These are phyloP conservation scores for Fusarium acutatum DNA, from an alignment of 2,329 filamentous ascomycete genomes.

Conservation along the genomic window DNA sequence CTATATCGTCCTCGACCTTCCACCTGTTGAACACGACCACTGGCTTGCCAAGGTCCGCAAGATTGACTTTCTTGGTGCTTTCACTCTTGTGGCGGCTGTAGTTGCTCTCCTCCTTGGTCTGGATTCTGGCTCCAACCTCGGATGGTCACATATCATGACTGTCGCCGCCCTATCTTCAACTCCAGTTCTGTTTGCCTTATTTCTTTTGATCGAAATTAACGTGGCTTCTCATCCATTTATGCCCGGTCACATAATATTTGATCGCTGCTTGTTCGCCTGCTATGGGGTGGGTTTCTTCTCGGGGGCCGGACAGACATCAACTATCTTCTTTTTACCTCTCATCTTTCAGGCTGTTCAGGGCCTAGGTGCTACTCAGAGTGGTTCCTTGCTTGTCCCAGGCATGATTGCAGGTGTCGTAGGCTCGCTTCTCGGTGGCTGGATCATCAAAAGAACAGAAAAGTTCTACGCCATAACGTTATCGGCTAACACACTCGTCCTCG, in stretches of 20 bases:
- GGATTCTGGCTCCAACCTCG: constrained; percentile 76
- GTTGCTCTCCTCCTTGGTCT: constrained; percentile 73
- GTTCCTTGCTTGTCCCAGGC: constrained; percentile 71
- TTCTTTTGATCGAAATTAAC: constrained; percentile 73
- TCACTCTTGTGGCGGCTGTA: constrained; percentile 71
- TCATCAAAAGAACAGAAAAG: constrained; percentile 75
- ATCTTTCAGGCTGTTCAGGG: constrained; percentile 79
- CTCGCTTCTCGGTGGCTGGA: constrained; percentile 69
- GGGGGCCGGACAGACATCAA: constrained; percentile 64
- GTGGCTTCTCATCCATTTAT: constrained; percentile 77
- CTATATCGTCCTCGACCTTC: constrained; percentile 68
- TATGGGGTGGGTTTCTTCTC: constrained; percentile 79
- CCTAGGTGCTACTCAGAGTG: constrained; percentile 69
- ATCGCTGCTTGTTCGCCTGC: constrained; percentile 70
- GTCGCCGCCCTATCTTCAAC: constrained; percentile 65
- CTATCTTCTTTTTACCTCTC: constrained; percentile 78
- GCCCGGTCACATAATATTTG: constrained; percentile 76
- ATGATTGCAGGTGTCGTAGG: constrained; percentile 70
- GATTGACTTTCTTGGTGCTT: constrained; percentile 78
- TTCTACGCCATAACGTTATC: constrained; percentile 75
- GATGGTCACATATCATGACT: constrained; percentile 69
- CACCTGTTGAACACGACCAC: constrained; percentile 66
- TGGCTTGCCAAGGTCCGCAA: constrained; percentile 72
- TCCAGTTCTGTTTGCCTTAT: constrained; percentile 68
- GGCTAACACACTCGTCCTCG: constrained; percentile 61